phyloP scores from a whole-genome alignment of 371 early-diverging fungal species.

The Syncephalastrum contaminatum region DNA sequence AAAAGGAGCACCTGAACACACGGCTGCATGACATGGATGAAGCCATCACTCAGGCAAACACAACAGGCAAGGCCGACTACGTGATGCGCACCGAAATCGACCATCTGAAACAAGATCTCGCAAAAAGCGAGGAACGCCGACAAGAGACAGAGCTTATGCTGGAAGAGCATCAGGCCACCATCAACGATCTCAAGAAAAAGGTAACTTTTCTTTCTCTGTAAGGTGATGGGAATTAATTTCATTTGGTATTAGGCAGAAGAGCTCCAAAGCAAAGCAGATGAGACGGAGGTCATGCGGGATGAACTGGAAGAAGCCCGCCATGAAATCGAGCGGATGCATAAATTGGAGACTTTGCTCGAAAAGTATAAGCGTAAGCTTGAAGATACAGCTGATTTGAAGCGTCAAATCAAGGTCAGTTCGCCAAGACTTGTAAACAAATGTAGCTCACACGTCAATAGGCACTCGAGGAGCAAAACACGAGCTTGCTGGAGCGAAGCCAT shows the following conservation, averaged over 20 bases:
- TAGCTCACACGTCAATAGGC: slow-evolving; percentile 21
- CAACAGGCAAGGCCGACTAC: slow-evolving; percentile 81
- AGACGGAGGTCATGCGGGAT: slow-evolving; percentile 70
- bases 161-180: slow-evolving; percentile 56
- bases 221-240: not conserved
- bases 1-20: slow-evolving; percentile 62
- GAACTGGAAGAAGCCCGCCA: slow-evolving; percentile 88
- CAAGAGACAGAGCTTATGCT: slow-evolving; percentile 68
- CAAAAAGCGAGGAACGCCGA: slow-evolving; percentile 74
- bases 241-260: slow-evolving; percentile 51
- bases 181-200: slow-evolving; percentile 69
- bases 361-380: slow-evolving; percentile 93
- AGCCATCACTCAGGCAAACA: slow-evolving; percentile 61
- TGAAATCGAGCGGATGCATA: slow-evolving; percentile 82
- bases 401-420: slow-evolving; percentile 68
- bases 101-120: slow-evolving; percentile 82
- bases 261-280: slow-evolving; percentile 70
- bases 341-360: slow-evolving; percentile 84
- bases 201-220: slow-evolving; percentile 34
- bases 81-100: slow-evolving; percentile 89
- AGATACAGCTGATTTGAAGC: slow-evolving; percentile 77
- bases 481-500: slow-evolving; percentile 67
- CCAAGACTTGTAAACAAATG: not conserved
- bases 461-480: slow-evolving; percentile 82
- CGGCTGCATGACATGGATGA: slow-evolving; percentile 75